Conservation (phyloP, 768 basidiomycete species). For the Chlorophyllum brunneum region DNA sequence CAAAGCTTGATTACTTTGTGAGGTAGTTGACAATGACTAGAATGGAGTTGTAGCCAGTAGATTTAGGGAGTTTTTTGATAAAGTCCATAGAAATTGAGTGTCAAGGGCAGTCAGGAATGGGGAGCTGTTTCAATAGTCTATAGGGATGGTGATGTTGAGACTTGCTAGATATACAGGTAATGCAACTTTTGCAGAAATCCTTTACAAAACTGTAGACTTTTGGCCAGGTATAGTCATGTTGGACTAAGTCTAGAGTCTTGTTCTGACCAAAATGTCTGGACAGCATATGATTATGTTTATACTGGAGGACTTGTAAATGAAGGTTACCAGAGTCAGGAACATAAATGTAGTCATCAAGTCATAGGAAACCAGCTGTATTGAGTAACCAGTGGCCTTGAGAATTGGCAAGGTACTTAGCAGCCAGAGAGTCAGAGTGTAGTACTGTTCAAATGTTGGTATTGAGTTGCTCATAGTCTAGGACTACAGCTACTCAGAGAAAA, state of each 20-base stretch:
- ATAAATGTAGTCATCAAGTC: no score
- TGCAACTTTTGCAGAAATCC: no score
- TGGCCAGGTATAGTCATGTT: not conserved
- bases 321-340: no score
- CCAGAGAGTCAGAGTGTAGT: not conserved
- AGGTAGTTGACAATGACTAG: slow-evolving; percentile 35
- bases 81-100: no score
- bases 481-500: not conserved
- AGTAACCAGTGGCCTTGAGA: not conserved
- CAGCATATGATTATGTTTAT: no score
- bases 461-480: no score
- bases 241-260: not conserved
- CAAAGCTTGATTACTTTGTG: slow-evolving; percentile 15
- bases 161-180: not conserved
- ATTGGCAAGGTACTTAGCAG: not conserved
- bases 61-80: slow-evolving; percentile 32
- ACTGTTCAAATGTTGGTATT: no score
- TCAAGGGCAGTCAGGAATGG: slow-evolving; percentile 23
- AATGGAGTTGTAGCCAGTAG: slow-evolving; percentile 32
- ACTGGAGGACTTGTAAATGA: not conserved
- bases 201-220: not conserved
- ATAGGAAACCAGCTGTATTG: no score
- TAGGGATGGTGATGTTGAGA: not conserved
- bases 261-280: no score
- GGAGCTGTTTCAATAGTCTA: not conserved